Evolutionary conservation across 2,329 filamentous ascomycete species (phyloP).

Genomic region (Cladophialophora yegresii): DNA sequence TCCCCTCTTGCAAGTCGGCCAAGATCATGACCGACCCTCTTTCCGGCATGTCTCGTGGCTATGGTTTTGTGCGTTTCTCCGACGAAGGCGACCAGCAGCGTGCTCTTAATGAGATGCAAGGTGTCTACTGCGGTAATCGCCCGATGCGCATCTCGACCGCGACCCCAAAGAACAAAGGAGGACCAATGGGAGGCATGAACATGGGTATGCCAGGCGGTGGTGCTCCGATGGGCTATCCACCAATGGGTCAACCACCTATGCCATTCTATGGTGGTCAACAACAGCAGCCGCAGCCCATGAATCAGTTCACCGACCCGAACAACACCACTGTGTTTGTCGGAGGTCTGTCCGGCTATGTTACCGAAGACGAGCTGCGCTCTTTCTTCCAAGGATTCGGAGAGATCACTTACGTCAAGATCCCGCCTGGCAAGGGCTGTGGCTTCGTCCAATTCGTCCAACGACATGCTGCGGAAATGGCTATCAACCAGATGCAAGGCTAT

Average conservation of each 20-base stretch:
- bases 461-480: constrained; percentile 98
- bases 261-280: constrained; percentile 68
- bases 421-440: constrained; percentile 96
- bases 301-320: constrained; percentile 99
- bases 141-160: constrained; percentile 98
- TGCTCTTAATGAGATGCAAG: constrained; percentile 96
- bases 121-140: constrained; percentile 96
- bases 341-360: constrained; percentile 94
- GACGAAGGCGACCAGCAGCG: constrained; percentile 96
- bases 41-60: constrained; percentile 94
- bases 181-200: constrained; percentile 53
- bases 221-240: constrained; percentile 64
- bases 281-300: constrained; percentile 84
- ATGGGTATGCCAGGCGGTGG: constrained; percentile 54
- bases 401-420: constrained; percentile 99
- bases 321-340: constrained; percentile 99
- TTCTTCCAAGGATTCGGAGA: constrained; percentile 99
- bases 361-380: constrained; percentile 97
- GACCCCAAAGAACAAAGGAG: constrained; percentile 83
- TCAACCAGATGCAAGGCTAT: constrained; percentile 99
- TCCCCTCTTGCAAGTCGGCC: constrained; percentile 96
- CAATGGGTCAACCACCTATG: constrained; percentile 69
- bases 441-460: constrained; percentile 99
- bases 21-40: constrained; percentile 99
- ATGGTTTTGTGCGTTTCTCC: constrained; percentile 96